Evolutionary conservation across 768 basidiomycete genomes (phyloP).

Genomic region (Tylopilus intermedius): DNA sequence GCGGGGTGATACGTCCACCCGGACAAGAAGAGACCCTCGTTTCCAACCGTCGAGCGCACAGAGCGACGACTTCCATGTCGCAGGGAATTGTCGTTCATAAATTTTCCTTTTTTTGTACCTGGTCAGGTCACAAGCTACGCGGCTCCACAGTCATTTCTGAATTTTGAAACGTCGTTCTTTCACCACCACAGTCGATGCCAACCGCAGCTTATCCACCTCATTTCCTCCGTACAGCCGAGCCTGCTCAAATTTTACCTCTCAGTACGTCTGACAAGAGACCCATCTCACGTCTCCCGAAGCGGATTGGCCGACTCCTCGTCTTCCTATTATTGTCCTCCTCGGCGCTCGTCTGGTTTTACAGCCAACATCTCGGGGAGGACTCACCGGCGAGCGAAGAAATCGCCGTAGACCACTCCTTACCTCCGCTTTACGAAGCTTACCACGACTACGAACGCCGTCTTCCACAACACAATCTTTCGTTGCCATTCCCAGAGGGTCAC

Average conservation of each 20-base stretch:
- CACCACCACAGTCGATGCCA: constrained; percentile 12
- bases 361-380: neutral
- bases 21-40: neutral
- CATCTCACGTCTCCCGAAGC: neutral
- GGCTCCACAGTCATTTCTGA: no score
- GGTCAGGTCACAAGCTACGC: no score
- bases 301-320: constrained; percentile 11
- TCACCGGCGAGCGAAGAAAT: constrained; percentile 3
- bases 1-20: neutral
- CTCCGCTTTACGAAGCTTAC: constrained; percentile 44
- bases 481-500: constrained; percentile 38
- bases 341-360: constrained; percentile 18
- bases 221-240: constrained; percentile 1
- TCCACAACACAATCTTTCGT: constrained; percentile 40
- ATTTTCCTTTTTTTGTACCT: neutral
- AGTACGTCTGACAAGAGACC: constrained; percentile 9
- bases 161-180: neutral
- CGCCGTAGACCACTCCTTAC: constrained; percentile 19
- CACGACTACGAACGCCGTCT: constrained; percentile 40
- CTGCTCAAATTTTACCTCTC: constrained; percentile 16
- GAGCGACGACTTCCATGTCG: neutral
- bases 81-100: neutral
- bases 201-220: neutral
- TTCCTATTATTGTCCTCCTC: constrained; percentile 8
- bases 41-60: neutral